Percentiles rank a stretch among this genome's conserved stretches.
Conservation (phyloP, 495 filamentous ascomycete genomes). For the Aspergillus saccharolyticus region DNA sequence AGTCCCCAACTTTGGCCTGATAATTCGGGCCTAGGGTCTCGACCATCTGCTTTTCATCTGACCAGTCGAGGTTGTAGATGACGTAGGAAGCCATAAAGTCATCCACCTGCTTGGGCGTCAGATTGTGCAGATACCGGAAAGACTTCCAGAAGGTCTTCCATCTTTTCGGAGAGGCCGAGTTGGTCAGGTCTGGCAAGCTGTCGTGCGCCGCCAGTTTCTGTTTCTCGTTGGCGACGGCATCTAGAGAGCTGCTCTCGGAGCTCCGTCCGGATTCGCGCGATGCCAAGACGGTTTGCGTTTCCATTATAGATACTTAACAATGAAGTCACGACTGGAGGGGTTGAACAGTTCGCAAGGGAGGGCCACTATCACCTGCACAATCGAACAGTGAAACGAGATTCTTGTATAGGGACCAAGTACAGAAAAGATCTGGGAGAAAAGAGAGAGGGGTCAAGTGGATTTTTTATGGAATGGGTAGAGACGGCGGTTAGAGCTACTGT, state of each 20-base stretch:
- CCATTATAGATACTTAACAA: slow-evolving; percentile 11
- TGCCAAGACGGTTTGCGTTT: slow-evolving; percentile 18
- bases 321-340: neutral
- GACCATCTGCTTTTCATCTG: slow-evolving; percentile 53
- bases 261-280: slow-evolving; percentile 29
- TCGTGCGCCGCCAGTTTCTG: slow-evolving; percentile 24
- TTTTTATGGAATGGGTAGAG: neutral
- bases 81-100: slow-evolving; percentile 64
- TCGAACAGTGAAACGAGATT: neutral
- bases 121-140: slow-evolving; percentile 52
- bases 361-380: neutral
- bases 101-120: slow-evolving; percentile 55
- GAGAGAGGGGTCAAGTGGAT: neutral
- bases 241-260: slow-evolving; percentile 40
- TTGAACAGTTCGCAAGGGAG: neutral
- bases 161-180: slow-evolving; percentile 48
- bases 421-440: neutral
- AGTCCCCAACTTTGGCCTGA: slow-evolving; percentile 54
- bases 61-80: slow-evolving; percentile 64
- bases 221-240: slow-evolving; percentile 37
- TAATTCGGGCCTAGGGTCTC: slow-evolving; percentile 54
- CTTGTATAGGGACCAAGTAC: neutral
- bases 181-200: slow-evolving; percentile 32
- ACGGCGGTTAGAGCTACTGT: neutral
- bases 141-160: slow-evolving; percentile 51